These are phyloP conservation scores for Daldinia concentrica DNA, from an alignment of 495 filamentous ascomycete genomes.

Conservation along the genomic window DNA sequence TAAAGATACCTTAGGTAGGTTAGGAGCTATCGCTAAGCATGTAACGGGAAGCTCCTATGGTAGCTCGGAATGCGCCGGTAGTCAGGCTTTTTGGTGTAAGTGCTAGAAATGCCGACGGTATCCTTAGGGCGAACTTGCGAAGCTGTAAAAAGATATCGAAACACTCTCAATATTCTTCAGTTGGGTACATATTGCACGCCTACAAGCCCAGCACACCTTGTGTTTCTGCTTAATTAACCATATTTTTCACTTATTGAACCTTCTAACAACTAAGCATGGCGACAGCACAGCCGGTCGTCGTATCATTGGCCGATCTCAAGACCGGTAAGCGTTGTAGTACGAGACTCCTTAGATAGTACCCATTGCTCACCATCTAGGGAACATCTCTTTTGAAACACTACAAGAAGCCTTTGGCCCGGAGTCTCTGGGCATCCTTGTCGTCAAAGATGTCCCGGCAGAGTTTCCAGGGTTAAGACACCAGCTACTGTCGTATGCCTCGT, in stretches of 20 bases:
- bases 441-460: conserved; percentile 78
- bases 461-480: conserved; percentile 74
- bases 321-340: conserved; percentile 50
- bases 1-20: not conserved
- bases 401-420: conserved; percentile 89
- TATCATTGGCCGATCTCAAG: conserved; percentile 62
- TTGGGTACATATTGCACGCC: not conserved
- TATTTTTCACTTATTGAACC: not conserved
- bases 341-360: not conserved
- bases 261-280: conserved; percentile 20
- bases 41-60: conserved; percentile 16
- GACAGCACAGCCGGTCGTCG: conserved; percentile 57
- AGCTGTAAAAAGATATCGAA: conserved; percentile 19
- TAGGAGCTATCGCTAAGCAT: not conserved
- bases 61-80: conserved; percentile 22
- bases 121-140: conserved; percentile 19
- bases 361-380: conserved; percentile 59
- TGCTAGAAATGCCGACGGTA: conserved; percentile 32
- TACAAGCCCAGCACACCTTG: not conserved
- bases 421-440: conserved; percentile 91
- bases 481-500: conserved; percentile 86
- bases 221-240: not conserved
- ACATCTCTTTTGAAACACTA: conserved; percentile 75
- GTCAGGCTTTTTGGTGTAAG: not conserved
- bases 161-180: not conserved